phyloP scores from a whole-genome alignment of 2,329 filamentous ascomycete species.

The Colletotrichum sp. region DNA sequence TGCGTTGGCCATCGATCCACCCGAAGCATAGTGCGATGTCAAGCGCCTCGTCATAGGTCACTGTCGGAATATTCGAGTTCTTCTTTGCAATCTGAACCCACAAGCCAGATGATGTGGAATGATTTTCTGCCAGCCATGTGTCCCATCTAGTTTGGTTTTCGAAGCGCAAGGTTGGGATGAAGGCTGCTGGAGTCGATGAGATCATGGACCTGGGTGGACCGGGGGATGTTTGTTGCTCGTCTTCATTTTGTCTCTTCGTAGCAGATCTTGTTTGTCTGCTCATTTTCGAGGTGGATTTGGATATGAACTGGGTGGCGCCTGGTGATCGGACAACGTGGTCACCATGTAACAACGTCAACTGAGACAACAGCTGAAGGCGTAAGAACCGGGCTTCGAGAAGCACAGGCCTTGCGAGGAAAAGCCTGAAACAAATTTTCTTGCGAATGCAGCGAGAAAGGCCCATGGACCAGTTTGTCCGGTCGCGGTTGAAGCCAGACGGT shows the following conservation, averaged over 20 bases:
- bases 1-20: constrained; percentile 66
- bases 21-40: constrained; percentile 64
- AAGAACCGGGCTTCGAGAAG: background rate
- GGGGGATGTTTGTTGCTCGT: fast-evolving
- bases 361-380: fast-evolving
- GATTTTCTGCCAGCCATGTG: constrained; percentile 41
- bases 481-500: background rate
- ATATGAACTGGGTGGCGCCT: background rate
- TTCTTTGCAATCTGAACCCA: constrained; percentile 58
- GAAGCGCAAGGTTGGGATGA: constrained; percentile 30
- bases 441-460: background rate
- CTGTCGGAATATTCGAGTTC: constrained; percentile 41
- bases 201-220: background rate
- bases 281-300: background rate
- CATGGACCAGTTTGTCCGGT: fast-evolving
- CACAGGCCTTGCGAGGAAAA: too few species aligned
- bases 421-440: too few species aligned
- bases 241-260: background rate
- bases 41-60: constrained; percentile 57
- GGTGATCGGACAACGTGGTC: background rate
- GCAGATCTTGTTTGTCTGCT: background rate
- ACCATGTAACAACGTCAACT: background rate
- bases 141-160: constrained; percentile 34
- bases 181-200: background rate
- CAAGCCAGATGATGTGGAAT: constrained; percentile 39